phyloP scores from a whole-genome alignment of 2,329 filamentous ascomycete genomes.

The Diaporthe vaccinii region DNA sequence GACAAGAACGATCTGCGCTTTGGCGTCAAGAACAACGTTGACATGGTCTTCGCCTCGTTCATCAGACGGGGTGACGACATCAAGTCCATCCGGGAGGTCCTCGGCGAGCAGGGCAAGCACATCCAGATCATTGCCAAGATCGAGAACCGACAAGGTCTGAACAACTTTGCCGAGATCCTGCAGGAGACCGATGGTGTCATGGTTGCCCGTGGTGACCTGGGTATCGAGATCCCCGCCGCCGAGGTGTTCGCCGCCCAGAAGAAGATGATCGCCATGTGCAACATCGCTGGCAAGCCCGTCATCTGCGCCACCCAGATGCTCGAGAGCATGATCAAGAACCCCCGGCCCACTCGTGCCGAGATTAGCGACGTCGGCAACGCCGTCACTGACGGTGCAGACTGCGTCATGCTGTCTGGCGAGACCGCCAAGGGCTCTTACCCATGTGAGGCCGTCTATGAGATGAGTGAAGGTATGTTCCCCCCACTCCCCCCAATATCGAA shows the following conservation, averaged over 20 bases:
- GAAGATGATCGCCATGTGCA: constrained; percentile 99
- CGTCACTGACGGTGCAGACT: constrained; percentile 97
- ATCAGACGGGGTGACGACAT: constrained; percentile 97
- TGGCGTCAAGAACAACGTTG: constrained; percentile 97
- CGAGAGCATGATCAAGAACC: constrained; percentile 99
- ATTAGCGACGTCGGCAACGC: constrained; percentile 99
- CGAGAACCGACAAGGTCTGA: constrained; percentile 99
- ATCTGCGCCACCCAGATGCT: constrained; percentile 99
- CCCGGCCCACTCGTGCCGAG: constrained; percentile 96
- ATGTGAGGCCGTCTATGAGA: constrained; percentile 91
- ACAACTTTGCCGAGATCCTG: constrained; percentile 99
- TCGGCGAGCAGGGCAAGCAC: constrained; percentile 91
- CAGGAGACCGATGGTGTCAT: constrained; percentile 98
- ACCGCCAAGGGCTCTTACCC: constrained; percentile 98
- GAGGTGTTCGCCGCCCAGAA: constrained; percentile 99
- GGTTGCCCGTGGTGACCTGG: constrained; percentile 98
- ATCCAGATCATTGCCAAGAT: constrained; percentile 99
- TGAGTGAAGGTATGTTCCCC: constrained; percentile 81
- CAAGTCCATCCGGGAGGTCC: constrained; percentile 88
- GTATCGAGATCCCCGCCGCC: constrained; percentile 98
- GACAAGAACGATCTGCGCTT: constrained; percentile 95
- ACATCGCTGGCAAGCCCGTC: constrained; percentile 97
- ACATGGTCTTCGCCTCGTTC: constrained; percentile 99
- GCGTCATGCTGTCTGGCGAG: constrained; percentile 99
- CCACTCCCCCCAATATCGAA: too few species aligned